Percentiles rank a stretch among this genome's conserved stretches.
These are phyloP conservation scores for Fusarium foetens DNA, from an alignment of 2,329 filamentous ascomycete species.

Conservation along the genomic window DNA sequence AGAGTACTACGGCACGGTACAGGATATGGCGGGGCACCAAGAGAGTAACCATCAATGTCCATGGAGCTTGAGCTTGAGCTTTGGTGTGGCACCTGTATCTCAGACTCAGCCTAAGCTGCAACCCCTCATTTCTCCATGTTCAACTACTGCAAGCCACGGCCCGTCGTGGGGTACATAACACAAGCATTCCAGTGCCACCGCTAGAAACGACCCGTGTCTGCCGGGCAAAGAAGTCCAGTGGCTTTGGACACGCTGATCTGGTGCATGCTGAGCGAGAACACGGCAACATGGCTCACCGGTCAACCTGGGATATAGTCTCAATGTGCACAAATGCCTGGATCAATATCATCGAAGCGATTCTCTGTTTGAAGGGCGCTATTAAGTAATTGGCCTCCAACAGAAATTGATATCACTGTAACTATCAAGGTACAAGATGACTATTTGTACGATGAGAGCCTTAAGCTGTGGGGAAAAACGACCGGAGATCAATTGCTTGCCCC, in stretches of 20 bases:
- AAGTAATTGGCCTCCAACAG: neutral
- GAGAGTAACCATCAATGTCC: conserved; percentile 19
- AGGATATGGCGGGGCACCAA: conserved; percentile 15
- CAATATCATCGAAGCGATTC: neutral
- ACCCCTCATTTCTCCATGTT: conserved; percentile 45
- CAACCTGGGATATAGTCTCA: neutral
- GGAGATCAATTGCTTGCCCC: neutral
- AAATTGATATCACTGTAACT: neutral
- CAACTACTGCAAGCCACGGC: conserved; percentile 44
- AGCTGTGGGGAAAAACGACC: neutral
- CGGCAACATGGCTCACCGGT: neutral
- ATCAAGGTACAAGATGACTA: conserved; percentile 4
- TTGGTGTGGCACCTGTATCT: conserved; percentile 7
- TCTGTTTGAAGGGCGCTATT: neutral
- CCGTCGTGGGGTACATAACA: conserved; percentile 27
- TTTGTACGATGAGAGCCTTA: neutral
- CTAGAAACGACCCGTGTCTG: conserved; percentile 4
- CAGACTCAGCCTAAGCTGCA: conserved; percentile 16
- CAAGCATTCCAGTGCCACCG: conserved; percentile 6
- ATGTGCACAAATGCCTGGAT: neutral
- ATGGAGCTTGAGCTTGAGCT: conserved; percentile 1
- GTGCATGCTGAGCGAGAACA: neutral
- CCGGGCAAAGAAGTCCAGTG: neutral
- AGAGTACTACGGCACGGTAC: conserved; percentile 3
- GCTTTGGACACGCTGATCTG: neutral